These are phyloP conservation scores for Meira miltonrushii DNA, from an alignment of 1,284 basidiomycete genomes.

Conservation along the genomic window DNA sequence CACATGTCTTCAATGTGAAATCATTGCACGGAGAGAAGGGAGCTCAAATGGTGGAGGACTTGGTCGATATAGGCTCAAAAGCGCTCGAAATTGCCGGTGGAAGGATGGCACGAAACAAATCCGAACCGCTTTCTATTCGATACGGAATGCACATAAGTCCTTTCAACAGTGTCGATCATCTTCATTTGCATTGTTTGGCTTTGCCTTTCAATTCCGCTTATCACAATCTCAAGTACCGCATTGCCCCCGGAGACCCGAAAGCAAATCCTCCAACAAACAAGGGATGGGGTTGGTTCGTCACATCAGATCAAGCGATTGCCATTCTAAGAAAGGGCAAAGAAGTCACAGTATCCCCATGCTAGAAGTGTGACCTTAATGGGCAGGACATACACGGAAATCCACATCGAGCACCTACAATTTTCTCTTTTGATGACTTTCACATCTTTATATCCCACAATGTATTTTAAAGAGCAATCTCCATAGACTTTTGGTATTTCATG, in stretches of 20 bases:
- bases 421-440: too few relatives aligned
- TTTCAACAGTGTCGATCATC: conserved; percentile 70
- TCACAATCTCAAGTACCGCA: conserved; percentile 61
- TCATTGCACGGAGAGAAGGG: conserved; percentile 57
- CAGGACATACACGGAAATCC: too few relatives aligned
- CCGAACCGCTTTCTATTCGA: neutral
- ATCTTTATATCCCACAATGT: too few relatives aligned
- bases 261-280: conserved; percentile 55
- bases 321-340: conserved; percentile 61
- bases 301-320: conserved; percentile 62
- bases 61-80: conserved; percentile 62
- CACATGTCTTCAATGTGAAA: conserved; percentile 58
- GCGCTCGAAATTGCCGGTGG: too few relatives aligned
- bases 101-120: neutral
- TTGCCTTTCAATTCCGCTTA: conserved; percentile 62
- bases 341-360: conserved; percentile 56
- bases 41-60: conserved; percentile 20
- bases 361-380: too few relatives aligned
- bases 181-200: conserved; percentile 72
- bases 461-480: neutral
- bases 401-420: too few relatives aligned
- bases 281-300: conserved; percentile 72
- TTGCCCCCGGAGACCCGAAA: conserved; percentile 39
- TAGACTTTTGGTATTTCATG: neutral
- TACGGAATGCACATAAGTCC: conserved; percentile 69